Evolutionary conservation across 1,284 basidiomycete genomes (phyloP).

Genomic region (Leccinum cinnamomeum): DNA sequence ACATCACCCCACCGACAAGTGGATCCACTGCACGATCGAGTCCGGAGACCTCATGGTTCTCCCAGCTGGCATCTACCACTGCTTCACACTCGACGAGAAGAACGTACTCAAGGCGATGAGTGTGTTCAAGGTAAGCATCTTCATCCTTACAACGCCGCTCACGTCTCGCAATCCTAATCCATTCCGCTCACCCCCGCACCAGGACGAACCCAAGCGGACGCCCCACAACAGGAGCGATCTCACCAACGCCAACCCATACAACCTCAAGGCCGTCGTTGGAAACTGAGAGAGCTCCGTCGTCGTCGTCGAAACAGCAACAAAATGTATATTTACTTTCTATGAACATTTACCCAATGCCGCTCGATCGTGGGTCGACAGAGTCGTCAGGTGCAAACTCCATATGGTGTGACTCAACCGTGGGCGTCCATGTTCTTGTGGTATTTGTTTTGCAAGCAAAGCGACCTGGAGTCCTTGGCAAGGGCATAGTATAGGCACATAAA

Average conservation of each 20-base stretch:
- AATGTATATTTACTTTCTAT: neutral
- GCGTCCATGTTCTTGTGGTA: too few species aligned
- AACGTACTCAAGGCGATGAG: slow-evolving; percentile 70
- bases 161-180: neutral
- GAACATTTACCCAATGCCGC: neutral
- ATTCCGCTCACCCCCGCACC: slow-evolving; percentile 6
- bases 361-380: neutral
- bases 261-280: slow-evolving; percentile 50
- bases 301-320: neutral
- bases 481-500: neutral
- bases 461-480: neutral
- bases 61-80: slow-evolving; percentile 82
- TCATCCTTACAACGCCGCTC: neutral
- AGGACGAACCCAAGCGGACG: slow-evolving; percentile 82
- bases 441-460: neutral
- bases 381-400: too few species aligned
- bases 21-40: slow-evolving; percentile 72
- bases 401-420: too few species aligned
- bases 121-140: slow-evolving; percentile 64
- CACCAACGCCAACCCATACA: slow-evolving; percentile 63
- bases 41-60: slow-evolving; percentile 70
- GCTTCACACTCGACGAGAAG: slow-evolving; percentile 76
- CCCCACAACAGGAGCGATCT: slow-evolving; percentile 64
- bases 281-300: slow-evolving; percentile 13
- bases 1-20: slow-evolving; percentile 50